These are phyloP conservation scores for Rutstroemia sp. DNA, from an alignment of 2,329 filamentous ascomycete species.

Conservation along the genomic window DNA sequence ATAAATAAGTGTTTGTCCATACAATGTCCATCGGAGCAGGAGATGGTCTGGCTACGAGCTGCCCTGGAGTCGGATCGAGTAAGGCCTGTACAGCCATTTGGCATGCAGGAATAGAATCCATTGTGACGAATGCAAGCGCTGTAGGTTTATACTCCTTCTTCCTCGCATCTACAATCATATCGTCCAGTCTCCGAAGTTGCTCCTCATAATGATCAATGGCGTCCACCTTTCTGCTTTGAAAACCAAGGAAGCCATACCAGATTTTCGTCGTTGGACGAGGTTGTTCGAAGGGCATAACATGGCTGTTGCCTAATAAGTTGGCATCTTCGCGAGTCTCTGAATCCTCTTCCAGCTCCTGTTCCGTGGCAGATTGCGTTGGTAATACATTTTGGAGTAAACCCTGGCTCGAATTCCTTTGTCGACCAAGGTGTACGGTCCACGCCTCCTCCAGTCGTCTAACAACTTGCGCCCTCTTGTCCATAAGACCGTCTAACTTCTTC, in stretches of 20 bases:
- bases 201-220: constrained; percentile 94
- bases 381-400: constrained; percentile 32
- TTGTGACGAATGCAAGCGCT: constrained; percentile 88
- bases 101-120: constrained; percentile 86
- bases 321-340: constrained; percentile 48
- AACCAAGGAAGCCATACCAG: constrained; percentile 68
- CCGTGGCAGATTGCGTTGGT: constrained; percentile 35
- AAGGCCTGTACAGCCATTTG: constrained; percentile 97
- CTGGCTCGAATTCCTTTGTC: constrained; percentile 20
- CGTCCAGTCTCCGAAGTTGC: constrained; percentile 70
- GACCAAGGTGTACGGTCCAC: constrained; percentile 71
- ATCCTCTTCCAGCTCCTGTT: constrained; percentile 29
- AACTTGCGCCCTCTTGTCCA: constrained; percentile 57
- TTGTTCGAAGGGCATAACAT: constrained; percentile 37
- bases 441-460: constrained; percentile 72
- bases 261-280: constrained; percentile 62
- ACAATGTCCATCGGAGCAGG: constrained; percentile 89
- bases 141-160: constrained; percentile 70
- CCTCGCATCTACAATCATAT: constrained; percentile 61
- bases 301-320: constrained; percentile 44
- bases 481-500: constrained; percentile 69
- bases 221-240: constrained; percentile 69
- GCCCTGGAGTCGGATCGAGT: constrained; percentile 81
- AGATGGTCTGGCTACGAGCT: constrained; percentile 76
- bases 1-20: constrained; percentile 87